A percentile compares a stretch with the other conserved stretches of the same genome.
phyloP scores from a whole-genome alignment of 2,329 filamentous ascomycete genomes.

The Teratosphaeriaceae sp. region DNA sequence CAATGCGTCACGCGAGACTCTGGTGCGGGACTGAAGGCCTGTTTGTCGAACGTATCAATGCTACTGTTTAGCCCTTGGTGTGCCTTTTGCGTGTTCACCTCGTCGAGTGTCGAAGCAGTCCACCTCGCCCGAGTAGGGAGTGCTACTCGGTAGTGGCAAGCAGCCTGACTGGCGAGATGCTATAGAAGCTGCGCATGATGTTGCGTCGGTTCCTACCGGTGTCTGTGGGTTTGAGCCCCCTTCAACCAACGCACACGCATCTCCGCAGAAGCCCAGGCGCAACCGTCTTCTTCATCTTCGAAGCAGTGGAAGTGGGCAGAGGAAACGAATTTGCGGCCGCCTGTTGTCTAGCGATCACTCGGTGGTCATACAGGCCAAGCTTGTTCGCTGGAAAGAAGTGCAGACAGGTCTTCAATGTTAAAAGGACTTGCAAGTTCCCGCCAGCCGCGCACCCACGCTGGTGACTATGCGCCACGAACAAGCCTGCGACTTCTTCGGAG shows the following conservation, averaged over 20 bases:
- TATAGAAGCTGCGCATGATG: background rate
- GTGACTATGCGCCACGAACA: background rate
- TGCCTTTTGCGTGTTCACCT: background rate
- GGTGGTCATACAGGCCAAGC: background rate
- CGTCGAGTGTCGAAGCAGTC: background rate
- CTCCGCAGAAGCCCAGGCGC: background rate
- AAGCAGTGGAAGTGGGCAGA: background rate
- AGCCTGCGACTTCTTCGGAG: background rate
- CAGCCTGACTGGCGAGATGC: background rate
- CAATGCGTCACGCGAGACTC: background rate
- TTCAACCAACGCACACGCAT: background rate
- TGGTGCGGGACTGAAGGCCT: background rate
- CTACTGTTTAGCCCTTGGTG: background rate
- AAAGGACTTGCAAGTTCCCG: background rate
- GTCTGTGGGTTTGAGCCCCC: background rate
- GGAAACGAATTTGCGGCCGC: background rate
- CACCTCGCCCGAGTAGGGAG: background rate
- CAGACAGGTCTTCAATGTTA: background rate
- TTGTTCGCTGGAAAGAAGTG: background rate
- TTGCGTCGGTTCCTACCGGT: background rate
- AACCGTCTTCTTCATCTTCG: background rate
- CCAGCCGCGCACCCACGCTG: background rate
- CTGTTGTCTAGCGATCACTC: background rate
- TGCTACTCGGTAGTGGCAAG: background rate
- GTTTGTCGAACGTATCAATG: background rate